Percentiles rank a stretch among this genome's conserved stretches.
phyloP scores from a whole-genome alignment of 2,329 filamentous ascomycete species.

The Xylariaceae sp. region DNA sequence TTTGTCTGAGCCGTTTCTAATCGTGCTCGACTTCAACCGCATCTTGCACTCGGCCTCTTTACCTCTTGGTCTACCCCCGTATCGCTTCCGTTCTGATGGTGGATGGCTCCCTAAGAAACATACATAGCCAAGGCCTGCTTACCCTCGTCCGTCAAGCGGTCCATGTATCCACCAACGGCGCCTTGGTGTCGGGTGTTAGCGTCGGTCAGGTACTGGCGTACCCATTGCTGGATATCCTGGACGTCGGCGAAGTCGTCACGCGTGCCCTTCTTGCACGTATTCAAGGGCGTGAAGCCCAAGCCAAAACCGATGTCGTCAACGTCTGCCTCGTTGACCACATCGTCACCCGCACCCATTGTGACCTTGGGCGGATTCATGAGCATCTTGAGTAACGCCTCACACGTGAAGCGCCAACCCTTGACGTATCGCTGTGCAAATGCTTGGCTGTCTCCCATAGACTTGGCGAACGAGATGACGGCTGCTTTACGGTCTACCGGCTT shows the following conservation, averaged over 20 bases:
- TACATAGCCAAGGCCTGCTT: constrained; percentile 51
- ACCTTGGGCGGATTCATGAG: constrained; percentile 81
- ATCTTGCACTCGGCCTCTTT: too few relatives aligned
- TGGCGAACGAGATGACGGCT: constrained; percentile 88
- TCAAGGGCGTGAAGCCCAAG: constrained; percentile 87
- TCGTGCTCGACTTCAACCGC: too few relatives aligned
- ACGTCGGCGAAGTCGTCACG: constrained; percentile 85
- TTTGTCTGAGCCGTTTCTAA: too few relatives aligned
- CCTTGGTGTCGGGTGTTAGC: constrained; percentile 73
- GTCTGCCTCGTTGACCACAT: constrained; percentile 79
- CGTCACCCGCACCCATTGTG: constrained; percentile 61
- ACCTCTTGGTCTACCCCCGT: too few relatives aligned
- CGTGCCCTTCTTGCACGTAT: constrained; percentile 74
- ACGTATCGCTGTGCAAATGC: constrained; percentile 78
- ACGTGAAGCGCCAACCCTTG: constrained; percentile 89
- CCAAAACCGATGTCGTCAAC: constrained; percentile 95
- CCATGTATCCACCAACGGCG: constrained; percentile 66
- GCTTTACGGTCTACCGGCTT: constrained; percentile 88
- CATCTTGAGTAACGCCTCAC: constrained; percentile 82
- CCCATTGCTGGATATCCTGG: constrained; percentile 78
- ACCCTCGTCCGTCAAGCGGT: constrained; percentile 63
- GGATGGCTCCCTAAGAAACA: constrained; percentile 28
- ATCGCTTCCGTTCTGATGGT: too few relatives aligned
- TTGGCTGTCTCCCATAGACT: constrained; percentile 81
- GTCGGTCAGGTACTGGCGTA: constrained; percentile 69